Base-by-base conservation (phyloP, 106 monocot genomes). In the Dendrobium officinale region DNA sequence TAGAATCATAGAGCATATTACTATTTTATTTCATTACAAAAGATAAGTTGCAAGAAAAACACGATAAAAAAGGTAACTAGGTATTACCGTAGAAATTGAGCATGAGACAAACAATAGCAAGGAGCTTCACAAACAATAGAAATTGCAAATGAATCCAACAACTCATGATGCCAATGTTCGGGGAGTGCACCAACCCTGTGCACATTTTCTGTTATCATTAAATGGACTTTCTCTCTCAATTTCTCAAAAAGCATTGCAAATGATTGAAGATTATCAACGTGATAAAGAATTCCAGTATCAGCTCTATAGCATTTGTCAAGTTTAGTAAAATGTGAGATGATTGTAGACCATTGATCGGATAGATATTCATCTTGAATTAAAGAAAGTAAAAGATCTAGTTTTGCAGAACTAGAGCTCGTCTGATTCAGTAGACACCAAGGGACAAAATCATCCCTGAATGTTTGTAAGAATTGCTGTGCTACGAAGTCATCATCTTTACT, bases 391-490 rank as follows among this genome's bases (percentile, higher is more conserved):
- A 97, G 85, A 82, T 97, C 92, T 76, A 97, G 77, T 83, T 91
- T 92, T 84, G 86, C 87, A 82, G 75, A 85, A 77, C 87, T 86
- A 45, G 90, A 87, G 43, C 47, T 55, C 85, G 76, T 77, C 47
- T 87, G 75, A 26, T 77, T 78, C 67, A 78, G 31, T 49, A 97
- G 84, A 82, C 96, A 97, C 92, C 92, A 97, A 79, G 96, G 94
- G 83, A 94, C 81, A 79, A 91, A 80, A 29, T 90, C 94, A 79
- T 86, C 84, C 49, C 81, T 87, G 59, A 94, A 94, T 72, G 80
- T 48, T 49, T 86, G 85, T 73, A 97, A 64, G 84, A 90, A 92
- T 8, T 67, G 16, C 17, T 75, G 66, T 72, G 67, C 40, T 67
- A 77, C 83, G 24, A 80, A 75, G 74, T 85, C 80, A 16, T 79